Percentiles rank a stretch among this genome's conserved stretches.
Evolutionary conservation across 139 green algal genomes (phyloP).

Genomic region (Coelastrella sp.): DNA sequence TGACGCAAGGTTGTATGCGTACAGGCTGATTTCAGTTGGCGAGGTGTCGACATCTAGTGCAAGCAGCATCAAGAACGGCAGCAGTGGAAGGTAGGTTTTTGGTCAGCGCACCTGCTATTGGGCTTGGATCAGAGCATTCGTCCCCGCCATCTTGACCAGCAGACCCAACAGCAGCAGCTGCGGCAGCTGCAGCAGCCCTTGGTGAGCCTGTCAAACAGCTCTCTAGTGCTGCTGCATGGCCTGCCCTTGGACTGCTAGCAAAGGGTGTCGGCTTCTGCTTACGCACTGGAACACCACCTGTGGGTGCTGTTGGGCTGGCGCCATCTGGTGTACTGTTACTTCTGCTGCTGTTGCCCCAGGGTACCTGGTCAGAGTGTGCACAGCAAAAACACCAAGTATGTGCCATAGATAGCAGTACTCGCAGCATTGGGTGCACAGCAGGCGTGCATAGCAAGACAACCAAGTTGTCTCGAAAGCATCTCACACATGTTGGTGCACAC

Average conservation of each 20-base stretch:
- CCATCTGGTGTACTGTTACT: background rate
- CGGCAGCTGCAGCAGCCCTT: background rate
- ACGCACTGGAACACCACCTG: background rate
- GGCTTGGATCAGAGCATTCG: background rate
- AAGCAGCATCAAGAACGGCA: too few species aligned
- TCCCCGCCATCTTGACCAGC: too few species aligned
- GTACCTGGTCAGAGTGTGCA: background rate
- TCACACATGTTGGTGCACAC: too few species aligned
- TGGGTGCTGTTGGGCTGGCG: background rate
- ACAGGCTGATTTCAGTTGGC: too few species aligned
- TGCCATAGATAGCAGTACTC: too few species aligned
- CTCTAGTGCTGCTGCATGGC: slow-evolving; percentile 21
- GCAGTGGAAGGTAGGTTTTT: too few species aligned
- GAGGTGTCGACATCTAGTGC: too few species aligned
- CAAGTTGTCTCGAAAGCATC: too few species aligned
- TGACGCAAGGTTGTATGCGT: too few species aligned
- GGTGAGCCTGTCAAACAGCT: background rate
- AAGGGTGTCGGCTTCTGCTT: slow-evolving; percentile 14
- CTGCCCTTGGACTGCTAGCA: background rate
- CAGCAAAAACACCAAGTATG: too few species aligned
- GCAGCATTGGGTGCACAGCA: too few species aligned
- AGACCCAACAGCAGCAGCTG: background rate
- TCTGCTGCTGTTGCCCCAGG: slow-evolving; percentile 1
- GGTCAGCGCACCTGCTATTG: background rate
- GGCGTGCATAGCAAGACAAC: too few species aligned